Conservation (phyloP, 768 basidiomycete genomes). For the Lactarius sp. region DNA sequence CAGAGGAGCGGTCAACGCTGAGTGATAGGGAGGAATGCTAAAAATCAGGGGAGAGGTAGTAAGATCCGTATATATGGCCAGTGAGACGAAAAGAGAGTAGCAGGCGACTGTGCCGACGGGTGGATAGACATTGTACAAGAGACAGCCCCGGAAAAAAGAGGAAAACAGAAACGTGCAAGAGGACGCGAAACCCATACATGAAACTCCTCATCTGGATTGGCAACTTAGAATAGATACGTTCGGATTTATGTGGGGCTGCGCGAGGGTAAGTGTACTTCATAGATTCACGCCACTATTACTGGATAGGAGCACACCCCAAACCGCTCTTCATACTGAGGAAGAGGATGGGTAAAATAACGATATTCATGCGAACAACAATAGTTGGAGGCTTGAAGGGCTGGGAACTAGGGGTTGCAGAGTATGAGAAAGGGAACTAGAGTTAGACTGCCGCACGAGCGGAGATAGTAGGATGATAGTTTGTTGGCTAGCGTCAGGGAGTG, state of each 20-base stretch:
- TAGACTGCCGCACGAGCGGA: neutral
- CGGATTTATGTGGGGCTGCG: constrained; percentile 11
- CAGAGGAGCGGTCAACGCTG: constrained; percentile 13
- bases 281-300: constrained; percentile 20
- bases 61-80: constrained; percentile 1
- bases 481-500: constrained; percentile 9
- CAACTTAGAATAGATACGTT: constrained; percentile 5
- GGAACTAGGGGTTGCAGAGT: neutral
- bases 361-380: constrained; percentile 17
- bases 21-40: constrained; percentile 12
- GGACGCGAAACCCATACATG: constrained; percentile 8
- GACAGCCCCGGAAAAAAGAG: constrained; percentile 18
- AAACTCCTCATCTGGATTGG: constrained; percentile 10
- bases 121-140: constrained; percentile 3
- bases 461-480: constrained; percentile 4
- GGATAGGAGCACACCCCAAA: constrained; percentile 12
- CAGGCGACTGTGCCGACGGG: neutral
- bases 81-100: neutral
- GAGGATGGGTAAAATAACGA: constrained; percentile 19
- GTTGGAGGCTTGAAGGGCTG: neutral
- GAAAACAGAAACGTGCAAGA: constrained; percentile 15
- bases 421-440: neutral
- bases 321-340: constrained; percentile 15
- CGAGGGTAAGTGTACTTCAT: neutral
- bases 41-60: constrained; percentile 13